phyloP scores from a whole-genome alignment of 257 asterid species.

The Solanum piurae region DNA sequence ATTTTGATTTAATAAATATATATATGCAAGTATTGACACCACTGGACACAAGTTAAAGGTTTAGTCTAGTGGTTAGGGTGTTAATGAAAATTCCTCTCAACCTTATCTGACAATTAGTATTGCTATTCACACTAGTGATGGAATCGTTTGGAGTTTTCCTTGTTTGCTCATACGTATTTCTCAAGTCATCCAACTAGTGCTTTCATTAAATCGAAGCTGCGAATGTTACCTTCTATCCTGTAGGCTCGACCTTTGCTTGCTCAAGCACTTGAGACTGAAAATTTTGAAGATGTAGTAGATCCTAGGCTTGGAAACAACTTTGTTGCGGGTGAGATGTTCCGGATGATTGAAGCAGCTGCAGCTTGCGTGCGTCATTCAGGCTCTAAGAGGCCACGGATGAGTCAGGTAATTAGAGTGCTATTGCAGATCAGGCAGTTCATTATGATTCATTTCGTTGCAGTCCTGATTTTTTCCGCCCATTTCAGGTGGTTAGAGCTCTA shows the following conservation, averaged over 20 bases:
- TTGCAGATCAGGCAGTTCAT: not conserved
- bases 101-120: not conserved
- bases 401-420: conserved; percentile 34
- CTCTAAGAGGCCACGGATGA: conserved; percentile 71
- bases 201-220: not conserved
- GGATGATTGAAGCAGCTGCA: conserved; percentile 90
- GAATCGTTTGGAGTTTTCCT: not conserved
- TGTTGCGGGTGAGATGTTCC: conserved; percentile 53
- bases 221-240: not conserved
- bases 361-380: conserved; percentile 82
- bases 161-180: not conserved
- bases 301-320: conserved; percentile 39
- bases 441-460: not conserved
- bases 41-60: too few relatives aligned
- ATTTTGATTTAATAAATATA: too few relatives aligned
- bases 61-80: too few relatives aligned
- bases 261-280: conserved; percentile 60
- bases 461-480: not conserved
- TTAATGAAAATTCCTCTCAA: not conserved
- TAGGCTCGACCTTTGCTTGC: conserved; percentile 81
- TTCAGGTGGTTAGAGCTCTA: conserved; percentile 70
- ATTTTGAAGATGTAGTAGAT: conserved; percentile 49
- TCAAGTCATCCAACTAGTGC: not conserved
- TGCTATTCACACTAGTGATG: not conserved
- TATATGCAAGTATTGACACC: too few relatives aligned